Percentiles rank a stretch among this genome's conserved stretches.
Conservation (phyloP, 805 yeast species). For the Groenewaldozyma tartarivorans region DNA sequence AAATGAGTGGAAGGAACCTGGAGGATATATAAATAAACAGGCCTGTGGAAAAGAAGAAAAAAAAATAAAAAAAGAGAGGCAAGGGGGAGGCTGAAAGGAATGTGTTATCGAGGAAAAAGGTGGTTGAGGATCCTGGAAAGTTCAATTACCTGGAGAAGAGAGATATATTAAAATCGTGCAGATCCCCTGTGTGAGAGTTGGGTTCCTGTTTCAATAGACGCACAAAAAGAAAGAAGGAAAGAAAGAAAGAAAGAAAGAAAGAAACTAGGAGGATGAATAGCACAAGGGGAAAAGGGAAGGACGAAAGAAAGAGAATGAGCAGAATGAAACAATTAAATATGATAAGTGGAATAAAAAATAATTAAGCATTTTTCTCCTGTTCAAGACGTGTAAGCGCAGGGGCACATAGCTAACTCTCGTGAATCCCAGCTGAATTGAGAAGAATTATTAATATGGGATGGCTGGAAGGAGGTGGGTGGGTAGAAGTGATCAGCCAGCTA, state of each 20-base stretch:
- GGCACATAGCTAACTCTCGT: too few relatives aligned
- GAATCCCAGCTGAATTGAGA: too few relatives aligned
- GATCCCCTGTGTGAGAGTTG: too few relatives aligned
- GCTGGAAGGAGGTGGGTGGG: too few relatives aligned
- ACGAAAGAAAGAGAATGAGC: slow-evolving; percentile 1
- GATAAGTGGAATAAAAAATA: not conserved
- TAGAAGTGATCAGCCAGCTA: too few relatives aligned
- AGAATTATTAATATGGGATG: too few relatives aligned
- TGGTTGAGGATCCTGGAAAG: not conserved
- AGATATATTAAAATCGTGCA: too few relatives aligned
- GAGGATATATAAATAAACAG: not conserved
- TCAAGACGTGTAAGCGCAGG: too few relatives aligned
- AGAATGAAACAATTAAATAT: not conserved
- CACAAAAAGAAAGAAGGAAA: too few relatives aligned
- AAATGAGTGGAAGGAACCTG: not conserved
- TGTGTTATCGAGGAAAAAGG: not conserved
- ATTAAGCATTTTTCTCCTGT: too few relatives aligned
- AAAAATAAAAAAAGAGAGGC: not conserved
- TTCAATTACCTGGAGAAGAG: too few relatives aligned
- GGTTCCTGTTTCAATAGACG: not conserved
- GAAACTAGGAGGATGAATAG: not conserved
- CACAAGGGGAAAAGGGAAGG: slow-evolving; percentile 1
- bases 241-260: not conserved
- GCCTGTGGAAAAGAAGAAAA: not conserved
- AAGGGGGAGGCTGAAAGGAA: slow-evolving; percentile 1